Base-by-base conservation (phyloP, 768 basidiomycete species). In the Hygrocybe punicea region DNA sequence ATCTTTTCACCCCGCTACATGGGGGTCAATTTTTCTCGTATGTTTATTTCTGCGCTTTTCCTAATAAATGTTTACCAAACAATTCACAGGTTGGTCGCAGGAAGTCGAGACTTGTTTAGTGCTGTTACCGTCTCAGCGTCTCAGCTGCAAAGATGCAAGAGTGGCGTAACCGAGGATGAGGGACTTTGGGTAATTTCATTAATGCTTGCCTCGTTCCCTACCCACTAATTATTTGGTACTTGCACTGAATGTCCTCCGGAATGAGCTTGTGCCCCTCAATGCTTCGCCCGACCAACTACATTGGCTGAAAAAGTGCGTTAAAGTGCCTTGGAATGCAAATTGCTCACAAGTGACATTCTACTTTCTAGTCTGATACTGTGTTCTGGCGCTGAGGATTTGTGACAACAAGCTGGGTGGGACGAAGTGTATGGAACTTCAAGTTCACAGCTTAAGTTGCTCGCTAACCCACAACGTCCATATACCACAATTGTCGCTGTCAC, bases 341-440 rank as follows among this genome's bases (percentile, higher is more conserved):
- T 59, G 57, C 56, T 60, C 52, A 56, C 53, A 50, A 61, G 59
- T 67, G 54, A 65, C 58, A 13, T 13, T 35, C 37, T 37, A 39
- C 63, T 14, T 59, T 53, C 45, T 62, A 96, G 93, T 69, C 77
- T 92, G 59, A 86, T 99, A 71, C 98, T 99, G 94, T 96, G 92
- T 67, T 80, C 89, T 21, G 86, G 89, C 64, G 80, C 87, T 52
- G 85, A 84, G 44, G 96, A 98, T 69, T 73, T 99, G 57, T 82
- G 87, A 58, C 82, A 83, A 64, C 80, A 87, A 65, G 87, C 92
- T 40, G 76, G 76, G 10, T 98, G 96, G 97, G 92, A 96, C 68
- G 97, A 96, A 9, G 89, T 89, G 33, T 78, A 79, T 2, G 92
- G 91, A 7, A 73, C 75, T 39, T 98, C n/a, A n/a, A n/a, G n/a